phyloP scores from a whole-genome alignment of 73 alveolate genomes.

The Effrenium voratum region DNA sequence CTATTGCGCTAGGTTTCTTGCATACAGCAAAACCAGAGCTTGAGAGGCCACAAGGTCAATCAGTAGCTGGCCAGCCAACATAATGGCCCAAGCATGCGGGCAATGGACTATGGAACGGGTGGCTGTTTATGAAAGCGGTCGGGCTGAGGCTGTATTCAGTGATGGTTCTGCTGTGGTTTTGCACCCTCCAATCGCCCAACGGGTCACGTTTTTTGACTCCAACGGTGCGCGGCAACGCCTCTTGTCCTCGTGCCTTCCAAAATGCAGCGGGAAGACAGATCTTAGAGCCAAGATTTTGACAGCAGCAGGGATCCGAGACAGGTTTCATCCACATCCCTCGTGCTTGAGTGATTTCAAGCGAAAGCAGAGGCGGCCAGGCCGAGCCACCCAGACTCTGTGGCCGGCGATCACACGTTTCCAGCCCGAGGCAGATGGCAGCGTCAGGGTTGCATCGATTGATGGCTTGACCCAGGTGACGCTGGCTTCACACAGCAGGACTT shows the following conservation, averaged over 20 bases:
- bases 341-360: neutral
- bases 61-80: no score
- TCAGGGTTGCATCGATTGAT: neutral
- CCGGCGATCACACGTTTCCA: no score
- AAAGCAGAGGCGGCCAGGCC: neutral
- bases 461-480: neutral
- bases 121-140: no score
- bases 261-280: neutral
- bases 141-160: constrained; percentile 24
- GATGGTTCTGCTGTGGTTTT: constrained; percentile 5
- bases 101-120: no score
- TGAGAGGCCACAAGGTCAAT: no score
- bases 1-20: no score
- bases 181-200: constrained; percentile 16
- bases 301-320: neutral
- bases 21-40: no score
- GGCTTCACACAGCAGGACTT: constrained; percentile 14
- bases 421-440: neutral
- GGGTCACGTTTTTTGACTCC: neutral
- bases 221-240: constrained; percentile 8
- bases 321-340: constrained; percentile 5
- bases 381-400: neutral
- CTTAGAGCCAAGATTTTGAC: neutral
- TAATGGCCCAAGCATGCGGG: no score
- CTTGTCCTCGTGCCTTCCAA: neutral